Evolutionary conservation across 2,329 filamentous ascomycete genomes (phyloP).

Genomic region (Penicillium crustosum): DNA sequence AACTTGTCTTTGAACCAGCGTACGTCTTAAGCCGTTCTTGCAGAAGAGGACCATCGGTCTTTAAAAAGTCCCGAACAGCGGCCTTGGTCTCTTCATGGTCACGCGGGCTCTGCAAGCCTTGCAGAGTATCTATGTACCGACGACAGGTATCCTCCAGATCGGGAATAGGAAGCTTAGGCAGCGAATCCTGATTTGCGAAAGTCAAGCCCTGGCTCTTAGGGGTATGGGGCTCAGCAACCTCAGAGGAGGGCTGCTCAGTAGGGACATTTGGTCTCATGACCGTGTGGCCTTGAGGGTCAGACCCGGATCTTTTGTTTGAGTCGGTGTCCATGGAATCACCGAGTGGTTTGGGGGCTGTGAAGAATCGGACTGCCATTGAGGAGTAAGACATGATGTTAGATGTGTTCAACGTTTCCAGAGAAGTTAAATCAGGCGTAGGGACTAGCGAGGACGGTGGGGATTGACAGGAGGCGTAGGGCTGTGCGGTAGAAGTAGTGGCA

Average conservation of each 20-base stretch:
- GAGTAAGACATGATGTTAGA: constrained; percentile 60
- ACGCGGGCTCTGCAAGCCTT: constrained; percentile 74
- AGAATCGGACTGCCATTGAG: constrained; percentile 66
- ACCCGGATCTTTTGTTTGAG: constrained; percentile 1
- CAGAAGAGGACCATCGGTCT: constrained; percentile 74
- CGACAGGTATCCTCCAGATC: constrained; percentile 75
- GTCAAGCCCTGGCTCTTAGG: constrained; percentile 69
- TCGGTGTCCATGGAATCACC: constrained; percentile 62
- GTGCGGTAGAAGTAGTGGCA: constrained; percentile 94
- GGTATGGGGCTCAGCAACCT: constrained; percentile 11
- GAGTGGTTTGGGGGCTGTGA: constrained; percentile 70
- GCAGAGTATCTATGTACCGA: constrained; percentile 76
- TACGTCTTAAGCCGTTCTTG: constrained; percentile 90
- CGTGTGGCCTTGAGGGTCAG: constrained; percentile 16
- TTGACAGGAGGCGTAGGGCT: constrained; percentile 79
- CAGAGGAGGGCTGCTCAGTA: constrained; percentile 9
- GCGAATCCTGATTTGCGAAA: constrained; percentile 81
- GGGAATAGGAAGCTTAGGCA: constrained; percentile 91
- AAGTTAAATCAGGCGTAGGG: constrained; percentile 57
- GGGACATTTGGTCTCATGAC: constrained; percentile 28
- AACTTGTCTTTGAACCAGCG: constrained; percentile 86
- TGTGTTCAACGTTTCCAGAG: constrained; percentile 18
- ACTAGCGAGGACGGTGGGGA: constrained; percentile 75
- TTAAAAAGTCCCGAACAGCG: constrained; percentile 80
- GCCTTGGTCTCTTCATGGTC: constrained; percentile 81